phyloP scores from a whole-genome alignment of 148 eudicot species.

The Amaranthus palmeri region DNA sequence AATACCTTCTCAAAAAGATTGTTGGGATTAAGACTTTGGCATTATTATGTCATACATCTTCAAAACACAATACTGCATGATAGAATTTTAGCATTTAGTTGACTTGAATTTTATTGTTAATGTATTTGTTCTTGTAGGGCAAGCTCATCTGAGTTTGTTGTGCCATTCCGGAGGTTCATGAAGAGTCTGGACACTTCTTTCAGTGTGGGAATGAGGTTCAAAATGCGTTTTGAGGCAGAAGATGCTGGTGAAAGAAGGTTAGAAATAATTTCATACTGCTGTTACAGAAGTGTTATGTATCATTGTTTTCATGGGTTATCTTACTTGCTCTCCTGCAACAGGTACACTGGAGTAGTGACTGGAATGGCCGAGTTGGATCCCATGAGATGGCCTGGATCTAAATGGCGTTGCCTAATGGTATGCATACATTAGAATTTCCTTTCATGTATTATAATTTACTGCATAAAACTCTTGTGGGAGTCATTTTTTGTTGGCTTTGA shows the following conservation, averaged over 20 bases:
- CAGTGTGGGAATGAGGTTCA: slow-evolving; percentile 70
- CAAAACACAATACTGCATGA: neutral
- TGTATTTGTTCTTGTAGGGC: slow-evolving; percentile 41
- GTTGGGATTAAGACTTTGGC: too few relatives aligned
- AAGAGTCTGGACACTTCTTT: slow-evolving; percentile 59
- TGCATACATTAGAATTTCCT: neutral
- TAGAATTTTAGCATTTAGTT: neutral
- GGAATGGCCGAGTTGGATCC: slow-evolving; percentile 82
- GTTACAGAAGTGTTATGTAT: neutral
- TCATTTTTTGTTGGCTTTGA: neutral
- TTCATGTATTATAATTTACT: neutral
- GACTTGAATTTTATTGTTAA: neutral
- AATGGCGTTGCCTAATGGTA: slow-evolving; percentile 95
- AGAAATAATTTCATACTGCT: neutral
- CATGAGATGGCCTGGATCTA: slow-evolving; percentile 85
- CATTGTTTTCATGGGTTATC: neutral
- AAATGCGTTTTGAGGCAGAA: slow-evolving; percentile 75
- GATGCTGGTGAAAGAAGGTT: slow-evolving; percentile 90
- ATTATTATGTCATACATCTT: neutral
- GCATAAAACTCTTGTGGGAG: neutral
- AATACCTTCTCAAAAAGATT: too few relatives aligned
- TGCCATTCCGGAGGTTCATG: slow-evolving; percentile 59
- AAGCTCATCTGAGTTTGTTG: slow-evolving; percentile 70
- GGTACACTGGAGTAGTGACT: slow-evolving; percentile 76
- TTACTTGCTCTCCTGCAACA: slow-evolving; percentile 27